These are phyloP conservation scores for Penicillium fimorum DNA, from an alignment of 495 filamentous ascomycete species.

Conservation along the genomic window DNA sequence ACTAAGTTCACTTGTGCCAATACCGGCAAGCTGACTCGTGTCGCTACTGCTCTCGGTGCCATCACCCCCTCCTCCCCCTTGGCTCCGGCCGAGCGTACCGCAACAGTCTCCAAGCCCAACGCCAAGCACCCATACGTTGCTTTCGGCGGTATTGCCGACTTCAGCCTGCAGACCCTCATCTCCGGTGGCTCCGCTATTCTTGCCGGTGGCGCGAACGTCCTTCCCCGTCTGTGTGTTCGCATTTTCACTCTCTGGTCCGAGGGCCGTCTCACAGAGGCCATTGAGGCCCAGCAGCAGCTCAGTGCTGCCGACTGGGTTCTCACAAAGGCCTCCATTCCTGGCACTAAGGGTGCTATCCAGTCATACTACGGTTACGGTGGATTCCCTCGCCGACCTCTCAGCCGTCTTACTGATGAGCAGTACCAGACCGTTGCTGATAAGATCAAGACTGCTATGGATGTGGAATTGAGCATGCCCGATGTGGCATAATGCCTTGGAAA, in stretches of 20 bases:
- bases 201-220: constrained; percentile 82
- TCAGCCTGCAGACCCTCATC: constrained; percentile 76
- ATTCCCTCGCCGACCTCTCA: constrained; percentile 70
- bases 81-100: constrained; percentile 27
- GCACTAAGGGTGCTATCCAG: constrained; percentile 83
- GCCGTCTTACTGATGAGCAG: constrained; percentile 54
- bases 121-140: constrained; percentile 70
- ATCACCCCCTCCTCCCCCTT: constrained; percentile 54
- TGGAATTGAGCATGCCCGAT: constrained; percentile 55
- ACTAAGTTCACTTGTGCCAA: constrained; percentile 92
- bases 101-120: constrained; percentile 36
- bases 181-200: constrained; percentile 83
- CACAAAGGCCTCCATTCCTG: constrained; percentile 81
- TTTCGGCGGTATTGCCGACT: constrained; percentile 86
- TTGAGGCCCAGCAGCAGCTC: constrained; percentile 67
- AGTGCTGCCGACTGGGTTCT: constrained; percentile 81
- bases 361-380: constrained; percentile 83
- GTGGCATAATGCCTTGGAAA: constrained; percentile 24
- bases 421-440: constrained; percentile 57
- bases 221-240: constrained; percentile 76
- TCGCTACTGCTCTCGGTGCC: constrained; percentile 75
- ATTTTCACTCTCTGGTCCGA: constrained; percentile 77
- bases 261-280: constrained; percentile 71
- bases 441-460: constrained; percentile 68
- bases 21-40: constrained; percentile 83